phyloP scores from a whole-genome alignment of 2,329 filamentous ascomycete species.

The Colletotrichum graminicola region DNA sequence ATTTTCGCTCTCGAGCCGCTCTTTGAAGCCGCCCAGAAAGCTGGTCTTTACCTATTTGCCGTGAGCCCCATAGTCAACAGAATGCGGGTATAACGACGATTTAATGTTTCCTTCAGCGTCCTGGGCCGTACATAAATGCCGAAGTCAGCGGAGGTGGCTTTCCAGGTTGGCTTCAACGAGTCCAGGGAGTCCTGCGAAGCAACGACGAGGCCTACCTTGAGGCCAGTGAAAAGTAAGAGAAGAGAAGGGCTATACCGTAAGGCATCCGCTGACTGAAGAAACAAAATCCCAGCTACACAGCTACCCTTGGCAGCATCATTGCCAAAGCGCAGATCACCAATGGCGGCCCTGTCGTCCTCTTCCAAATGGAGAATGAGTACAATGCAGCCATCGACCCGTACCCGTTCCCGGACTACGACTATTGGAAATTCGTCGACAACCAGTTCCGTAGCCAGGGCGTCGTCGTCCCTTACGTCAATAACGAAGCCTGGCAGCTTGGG shows the following conservation, averaged over 20 bases:
- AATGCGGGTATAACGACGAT: too few species aligned
- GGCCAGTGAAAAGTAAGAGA: constrained; percentile 68
- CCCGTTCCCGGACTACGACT: constrained; percentile 71
- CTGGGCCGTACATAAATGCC: constrained; percentile 78
- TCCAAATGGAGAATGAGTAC: constrained; percentile 80
- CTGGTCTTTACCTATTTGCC: constrained; percentile 78
- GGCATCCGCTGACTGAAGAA: not conserved
- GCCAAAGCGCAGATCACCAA: constrained; percentile 80
- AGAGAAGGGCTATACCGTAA: too few species aligned
- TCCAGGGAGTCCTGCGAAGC: constrained; percentile 70
- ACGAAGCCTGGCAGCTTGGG: constrained; percentile 66
- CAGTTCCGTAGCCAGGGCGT: constrained; percentile 74
- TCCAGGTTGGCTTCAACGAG: constrained; percentile 77
- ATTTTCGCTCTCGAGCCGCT: constrained; percentile 77
- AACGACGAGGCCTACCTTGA: constrained; percentile 67
- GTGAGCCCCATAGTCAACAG: constrained; percentile 24
- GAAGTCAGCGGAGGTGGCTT: constrained; percentile 78
- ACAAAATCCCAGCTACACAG: constrained; percentile 61
- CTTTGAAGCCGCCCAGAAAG: constrained; percentile 74
- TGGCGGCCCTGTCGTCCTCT: constrained; percentile 77
- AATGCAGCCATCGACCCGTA: constrained; percentile 50
- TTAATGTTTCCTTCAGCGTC: constrained; percentile 49
- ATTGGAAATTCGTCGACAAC: constrained; percentile 75
- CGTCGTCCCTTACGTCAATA: constrained; percentile 76
- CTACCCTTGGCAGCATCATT: constrained; percentile 69